phyloP scores from a whole-genome alignment of 1,284 basidiomycete species.

The Malassezia dermatis region DNA sequence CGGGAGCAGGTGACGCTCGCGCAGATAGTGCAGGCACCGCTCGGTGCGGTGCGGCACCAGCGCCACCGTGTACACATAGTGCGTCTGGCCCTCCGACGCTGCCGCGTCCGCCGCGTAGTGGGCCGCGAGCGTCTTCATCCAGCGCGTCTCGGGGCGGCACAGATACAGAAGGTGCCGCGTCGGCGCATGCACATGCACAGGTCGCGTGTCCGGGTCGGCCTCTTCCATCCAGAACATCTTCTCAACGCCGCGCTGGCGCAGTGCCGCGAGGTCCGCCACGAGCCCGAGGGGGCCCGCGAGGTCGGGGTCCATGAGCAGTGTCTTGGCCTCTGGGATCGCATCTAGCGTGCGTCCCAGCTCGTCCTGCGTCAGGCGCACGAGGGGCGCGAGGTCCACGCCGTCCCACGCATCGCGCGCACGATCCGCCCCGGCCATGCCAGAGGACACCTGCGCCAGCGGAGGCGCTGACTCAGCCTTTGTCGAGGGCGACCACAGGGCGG shows the following conservation, averaged over 20 bases:
- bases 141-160: slow-evolving; percentile 73
- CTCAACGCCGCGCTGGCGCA: slow-evolving; percentile 97
- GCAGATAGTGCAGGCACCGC: slow-evolving; percentile 52
- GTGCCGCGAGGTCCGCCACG: slow-evolving; percentile 75
- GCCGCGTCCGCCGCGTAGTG: slow-evolving; percentile 4
- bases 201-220: slow-evolving; percentile 15
- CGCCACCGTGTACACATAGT: slow-evolving; percentile 73
- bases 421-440: not conserved
- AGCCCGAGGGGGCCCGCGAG: slow-evolving; percentile 85
- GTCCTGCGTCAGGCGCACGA: slow-evolving; percentile 24
- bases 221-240: slow-evolving; percentile 97
- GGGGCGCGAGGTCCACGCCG: slow-evolving; percentile 6
- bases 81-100: slow-evolving; percentile 43
- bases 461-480: not conserved
- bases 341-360: slow-evolving; percentile 27
- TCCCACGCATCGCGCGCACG: not conserved
- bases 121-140: slow-evolving; percentile 73
- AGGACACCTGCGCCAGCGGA: not conserved
- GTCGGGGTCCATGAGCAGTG: slow-evolving; percentile 76
- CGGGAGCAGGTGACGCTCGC: slow-evolving; percentile 19
- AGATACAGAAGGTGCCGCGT: slow-evolving; percentile 89
- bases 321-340: slow-evolving; percentile 57
- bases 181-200: slow-evolving; percentile 54
- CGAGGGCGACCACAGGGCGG: not conserved
- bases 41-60: slow-evolving; percentile 79